Conservation (phyloP, 345 rosid species). For the Populus euphratica region DNA sequence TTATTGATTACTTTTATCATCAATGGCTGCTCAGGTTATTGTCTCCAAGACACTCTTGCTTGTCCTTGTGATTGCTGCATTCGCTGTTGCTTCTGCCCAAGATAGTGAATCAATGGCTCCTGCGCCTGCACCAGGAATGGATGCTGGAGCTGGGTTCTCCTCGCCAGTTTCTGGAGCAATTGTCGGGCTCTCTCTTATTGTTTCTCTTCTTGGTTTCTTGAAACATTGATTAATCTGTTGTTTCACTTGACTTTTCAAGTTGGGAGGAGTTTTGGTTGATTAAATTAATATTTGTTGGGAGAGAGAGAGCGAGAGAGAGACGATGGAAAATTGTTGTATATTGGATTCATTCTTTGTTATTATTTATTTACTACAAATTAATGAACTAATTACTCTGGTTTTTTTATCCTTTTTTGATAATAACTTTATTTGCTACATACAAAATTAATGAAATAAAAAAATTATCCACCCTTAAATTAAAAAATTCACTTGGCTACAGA, state of each 20-base stretch:
- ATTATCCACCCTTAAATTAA: no score
- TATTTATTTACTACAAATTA: background rate
- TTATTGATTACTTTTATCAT: no score
- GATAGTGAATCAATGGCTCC: conserved; percentile 8
- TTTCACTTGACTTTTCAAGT: background rate
- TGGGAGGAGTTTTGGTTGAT: background rate
- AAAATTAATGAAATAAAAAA: no score
- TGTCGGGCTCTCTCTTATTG: conserved; percentile 19
- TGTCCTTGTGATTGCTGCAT: conserved; percentile 7
- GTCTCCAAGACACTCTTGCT: conserved; percentile 15
- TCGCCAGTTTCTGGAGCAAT: conserved; percentile 23
- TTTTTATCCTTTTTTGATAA: no score
- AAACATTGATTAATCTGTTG: conserved; percentile 1
- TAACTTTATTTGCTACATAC: no score
- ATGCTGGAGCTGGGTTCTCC: conserved; percentile 34
- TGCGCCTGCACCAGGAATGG: conserved; percentile 33
- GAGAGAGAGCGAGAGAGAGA: no score
- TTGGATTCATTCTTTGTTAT: conserved; percentile 4
- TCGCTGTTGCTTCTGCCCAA: conserved; percentile 33
- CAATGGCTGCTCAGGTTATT: background rate
- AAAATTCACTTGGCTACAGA: no score
- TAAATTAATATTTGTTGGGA: background rate
- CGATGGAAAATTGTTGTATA: background rate
- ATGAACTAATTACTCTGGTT: background rate
- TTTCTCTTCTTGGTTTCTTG: conserved; percentile 30